Base-by-base conservation (phyloP, 306 rosid species). In the Cicer pinnatifidum region DNA sequence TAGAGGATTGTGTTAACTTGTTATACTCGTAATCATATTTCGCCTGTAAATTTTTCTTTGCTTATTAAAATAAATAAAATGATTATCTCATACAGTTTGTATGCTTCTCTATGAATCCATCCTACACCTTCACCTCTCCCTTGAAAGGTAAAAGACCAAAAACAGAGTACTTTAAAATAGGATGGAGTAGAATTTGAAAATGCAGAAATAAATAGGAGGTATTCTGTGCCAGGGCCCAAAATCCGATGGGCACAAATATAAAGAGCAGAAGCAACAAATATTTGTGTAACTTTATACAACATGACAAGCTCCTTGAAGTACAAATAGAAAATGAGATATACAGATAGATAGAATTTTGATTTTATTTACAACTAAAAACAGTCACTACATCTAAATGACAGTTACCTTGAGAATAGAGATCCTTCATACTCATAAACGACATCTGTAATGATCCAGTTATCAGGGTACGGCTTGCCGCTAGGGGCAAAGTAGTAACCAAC, bases 401-500 rank as follows among this genome's bases (percentile, higher is more conserved):
- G 69, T 73, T 83, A 94, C 98, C 98, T 89, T 71, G 98, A 88
- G 46, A 82, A 40, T 45, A 94, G 82, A 72, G 97, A 83, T 80
- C 98, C 98, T 87, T 94, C 95, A 65, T 47, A 8, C 84, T 94
- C 99, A 80, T 87, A 94, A 47, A 89, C 72, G 68, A 94, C 82
- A 77, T 94, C 99, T 0, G 97, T 94, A 74, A 89, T 83, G 82
- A 94, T 94, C 99, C 99, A 94, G 86, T 94, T 94, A 81, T 94
- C 99, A n/a, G 99, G 99, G 86, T 94, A 94, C 45, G 96, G 97
- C 91, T 94, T 94, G 70, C 99, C 99, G 15, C 99, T 94, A 40
- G 99, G 99, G 81, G 99, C 99, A 89, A 88, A 94, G 89, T 94
- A 94, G 89, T 91, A 94, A 74, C 96, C 99, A 48, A 94, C 99